A percentile compares a stretch with the other conserved stretches of the same genome.
Conservation (phyloP, 805 yeast species). For the Kluyveromyces dobzhanskii region DNA sequence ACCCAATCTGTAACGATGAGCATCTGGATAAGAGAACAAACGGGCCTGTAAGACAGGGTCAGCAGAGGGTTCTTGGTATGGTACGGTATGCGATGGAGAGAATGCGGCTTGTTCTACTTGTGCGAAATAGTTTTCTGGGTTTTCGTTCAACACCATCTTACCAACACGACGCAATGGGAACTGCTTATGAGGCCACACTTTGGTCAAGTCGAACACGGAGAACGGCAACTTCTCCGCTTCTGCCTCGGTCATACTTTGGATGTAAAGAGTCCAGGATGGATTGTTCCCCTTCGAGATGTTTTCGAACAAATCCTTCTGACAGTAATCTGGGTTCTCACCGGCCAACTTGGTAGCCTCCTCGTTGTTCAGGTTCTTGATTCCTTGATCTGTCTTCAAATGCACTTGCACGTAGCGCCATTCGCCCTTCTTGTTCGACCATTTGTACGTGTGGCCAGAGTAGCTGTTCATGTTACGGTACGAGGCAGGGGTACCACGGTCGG, state of each 20-base stretch:
- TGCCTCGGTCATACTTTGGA: slow-evolving; percentile 80
- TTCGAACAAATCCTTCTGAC: slow-evolving; percentile 71
- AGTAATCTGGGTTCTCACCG: slow-evolving; percentile 76
- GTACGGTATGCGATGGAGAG: slow-evolving; percentile 78
- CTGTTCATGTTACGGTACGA: slow-evolving; percentile 53
- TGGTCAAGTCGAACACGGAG: slow-evolving; percentile 84
- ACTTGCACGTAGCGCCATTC: slow-evolving; percentile 50
- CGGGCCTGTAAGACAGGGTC: slow-evolving; percentile 82
- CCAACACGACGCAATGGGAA: slow-evolving; percentile 86
- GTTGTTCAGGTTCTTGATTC: slow-evolving; percentile 41
- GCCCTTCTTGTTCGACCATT: slow-evolving; percentile 48
- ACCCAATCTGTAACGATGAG: slow-evolving; percentile 73
- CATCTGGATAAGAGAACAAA: slow-evolving; percentile 75
- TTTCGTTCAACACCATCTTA: slow-evolving; percentile 67
- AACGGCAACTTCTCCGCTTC: slow-evolving; percentile 69
- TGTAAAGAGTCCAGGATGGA: slow-evolving; percentile 80
- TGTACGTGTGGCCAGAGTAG: slow-evolving; percentile 59
- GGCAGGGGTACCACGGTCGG: slow-evolving; percentile 58
- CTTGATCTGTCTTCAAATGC: slow-evolving; percentile 47
- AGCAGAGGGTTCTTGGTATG: slow-evolving; percentile 73
- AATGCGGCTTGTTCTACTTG: slow-evolving; percentile 83
- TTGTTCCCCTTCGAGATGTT: slow-evolving; percentile 67
- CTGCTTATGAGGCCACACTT: slow-evolving; percentile 84
- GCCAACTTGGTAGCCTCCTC: slow-evolving; percentile 63
- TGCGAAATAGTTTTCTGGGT: slow-evolving; percentile 81